Evolutionary conservation across 495 filamentous ascomycete species (phyloP).

Genomic region (Talaromyces ruber): DNA sequence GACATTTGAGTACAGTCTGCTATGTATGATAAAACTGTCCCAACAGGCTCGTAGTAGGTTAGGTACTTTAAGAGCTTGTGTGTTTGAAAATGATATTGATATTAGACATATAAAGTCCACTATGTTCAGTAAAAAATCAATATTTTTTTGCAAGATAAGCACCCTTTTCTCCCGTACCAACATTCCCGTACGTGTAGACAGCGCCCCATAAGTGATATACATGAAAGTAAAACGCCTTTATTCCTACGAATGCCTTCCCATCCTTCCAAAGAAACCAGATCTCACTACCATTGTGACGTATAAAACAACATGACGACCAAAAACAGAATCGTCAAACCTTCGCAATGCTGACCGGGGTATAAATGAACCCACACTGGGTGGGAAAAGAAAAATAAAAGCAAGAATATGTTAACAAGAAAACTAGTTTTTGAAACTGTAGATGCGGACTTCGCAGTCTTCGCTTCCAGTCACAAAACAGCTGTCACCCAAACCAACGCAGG

Average conservation of each 20-base stretch:
- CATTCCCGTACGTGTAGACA: background rate
- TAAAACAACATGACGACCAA: background rate
- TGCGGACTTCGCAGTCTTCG: slow-evolving; percentile 82
- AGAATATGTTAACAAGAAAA: background rate
- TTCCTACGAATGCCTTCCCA: background rate
- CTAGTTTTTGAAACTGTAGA: slow-evolving; percentile 70
- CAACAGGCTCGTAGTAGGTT: no score
- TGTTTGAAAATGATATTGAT: background rate
- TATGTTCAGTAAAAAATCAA: background rate
- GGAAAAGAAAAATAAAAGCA: background rate
- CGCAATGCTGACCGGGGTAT: background rate
- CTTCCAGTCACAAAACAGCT: slow-evolving; percentile 79
- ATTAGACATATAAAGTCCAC: background rate
- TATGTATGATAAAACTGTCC: no score
- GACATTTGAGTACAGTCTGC: no score
- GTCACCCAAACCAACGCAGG: slow-evolving; percentile 84
- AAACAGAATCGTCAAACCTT: background rate
- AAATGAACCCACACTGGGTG: background rate
- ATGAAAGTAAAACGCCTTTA: background rate
- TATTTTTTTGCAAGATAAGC: background rate
- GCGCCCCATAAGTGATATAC: background rate
- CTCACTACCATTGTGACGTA: background rate
- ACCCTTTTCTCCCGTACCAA: background rate
- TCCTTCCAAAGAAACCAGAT: background rate
- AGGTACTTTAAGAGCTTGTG: background rate